phyloP scores from a whole-genome alignment of 805 yeast species.

The Vanderwaltozyma tropicalis region DNA sequence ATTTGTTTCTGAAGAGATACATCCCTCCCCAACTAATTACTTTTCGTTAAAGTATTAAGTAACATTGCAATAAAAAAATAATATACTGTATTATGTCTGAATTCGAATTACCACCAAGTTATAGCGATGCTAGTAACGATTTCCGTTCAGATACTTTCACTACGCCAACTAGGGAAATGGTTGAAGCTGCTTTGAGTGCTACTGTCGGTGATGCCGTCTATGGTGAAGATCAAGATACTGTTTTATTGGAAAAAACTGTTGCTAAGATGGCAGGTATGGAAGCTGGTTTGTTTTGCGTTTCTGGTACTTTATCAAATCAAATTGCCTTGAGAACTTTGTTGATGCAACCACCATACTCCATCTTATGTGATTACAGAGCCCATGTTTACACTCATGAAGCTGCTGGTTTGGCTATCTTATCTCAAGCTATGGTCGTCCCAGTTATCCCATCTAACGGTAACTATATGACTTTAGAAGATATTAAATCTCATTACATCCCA shows the following conservation, averaged over 20 bases:
- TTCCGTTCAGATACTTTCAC: conserved; percentile 82
- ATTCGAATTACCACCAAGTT: conserved; percentile 20
- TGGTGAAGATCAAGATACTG: conserved; percentile 67
- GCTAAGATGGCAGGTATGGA: conserved; percentile 67
- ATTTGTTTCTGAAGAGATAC: too few relatives aligned
- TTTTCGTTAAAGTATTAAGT: too few relatives aligned
- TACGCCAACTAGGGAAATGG: conserved; percentile 69
- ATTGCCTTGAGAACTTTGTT: conserved; percentile 69
- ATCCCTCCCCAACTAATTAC: too few relatives aligned
- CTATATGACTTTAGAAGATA: conserved; percentile 72
- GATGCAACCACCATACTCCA: conserved; percentile 63
- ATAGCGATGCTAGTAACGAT: conserved; percentile 34
- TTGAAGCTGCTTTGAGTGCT: conserved; percentile 45
- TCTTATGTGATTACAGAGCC: conserved; percentile 76
- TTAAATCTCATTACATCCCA: conserved; percentile 47
- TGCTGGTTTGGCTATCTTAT: conserved; percentile 79
- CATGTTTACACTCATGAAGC: conserved; percentile 83
- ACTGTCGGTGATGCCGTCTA: conserved; percentile 85
- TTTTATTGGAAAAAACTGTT: conserved; percentile 50
- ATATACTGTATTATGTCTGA: conserved; percentile 7
- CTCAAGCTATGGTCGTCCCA: conserved; percentile 86
- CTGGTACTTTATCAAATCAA: conserved; percentile 89
- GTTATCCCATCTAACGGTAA: conserved; percentile 68
- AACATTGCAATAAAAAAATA: too few relatives aligned
- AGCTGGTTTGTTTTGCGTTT: conserved; percentile 72